Base-by-base conservation (phyloP, 805 yeast genomes). In the Vanderwaltozyma tropicalis region DNA sequence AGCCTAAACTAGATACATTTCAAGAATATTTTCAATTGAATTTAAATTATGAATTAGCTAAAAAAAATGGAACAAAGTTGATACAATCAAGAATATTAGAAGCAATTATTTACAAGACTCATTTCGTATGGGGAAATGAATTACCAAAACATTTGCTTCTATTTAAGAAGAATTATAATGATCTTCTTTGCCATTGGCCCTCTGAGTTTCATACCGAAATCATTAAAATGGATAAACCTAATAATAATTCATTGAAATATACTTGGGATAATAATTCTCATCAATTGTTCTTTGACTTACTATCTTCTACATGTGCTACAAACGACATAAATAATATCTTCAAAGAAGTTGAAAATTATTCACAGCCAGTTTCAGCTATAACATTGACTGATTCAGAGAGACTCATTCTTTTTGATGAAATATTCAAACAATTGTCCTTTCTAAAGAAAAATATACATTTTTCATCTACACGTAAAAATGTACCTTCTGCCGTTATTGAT, bases 181-280 rank as follows among this genome's bases (percentile, higher is more conserved):
- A 34, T 28, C 14, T 34, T 8, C 20, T 35, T 5, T n/a, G 15
- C 11, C 29, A 27, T 17, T 39, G 41, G 41, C 41, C 41, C 3
- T 34, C 14, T 35, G 38, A 39, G n/a, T 21, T 22, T 13, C 41
- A 39, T 32, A 32, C 19, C 5, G 22, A 17, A 5, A 2, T 31
- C 13, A 13, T 37, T n/a, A 4, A 15, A 2, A 9, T 3, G 12
- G 19, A 6, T 11, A 12, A 15, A 12, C n/a, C 18, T 26, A 12
- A n/a, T 12, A 21, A 15, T 8, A 15, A 19, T 13, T 19, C 39
- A 21, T 31, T 31, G 4, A 28, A 19, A 5, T 24, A 18, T 16
- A 6, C 20, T 17, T 37, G 39, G 35, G 21, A 13, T 11, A 28
- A 28, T 13, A n/a, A 14, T n/a, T 8, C 12, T 29, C 3, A 20